Evolutionary conservation across 805 yeast species (phyloP).

Genomic region (Myxozyma melibiosi): DNA sequence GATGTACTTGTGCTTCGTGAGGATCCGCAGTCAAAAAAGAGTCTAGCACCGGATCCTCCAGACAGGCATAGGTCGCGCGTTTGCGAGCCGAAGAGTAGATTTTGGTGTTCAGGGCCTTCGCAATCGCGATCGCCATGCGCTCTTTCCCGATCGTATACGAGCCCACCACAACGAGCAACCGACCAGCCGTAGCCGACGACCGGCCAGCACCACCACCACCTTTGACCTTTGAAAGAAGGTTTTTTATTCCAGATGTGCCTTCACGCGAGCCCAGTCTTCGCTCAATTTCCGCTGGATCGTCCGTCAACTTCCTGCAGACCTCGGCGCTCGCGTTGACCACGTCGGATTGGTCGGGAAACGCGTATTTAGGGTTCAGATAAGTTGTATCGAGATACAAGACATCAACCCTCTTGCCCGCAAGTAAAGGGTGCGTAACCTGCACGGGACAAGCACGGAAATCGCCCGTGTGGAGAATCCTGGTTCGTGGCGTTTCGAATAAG

Average conservation of each 20-base stretch:
- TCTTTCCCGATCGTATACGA: constrained; percentile 94
- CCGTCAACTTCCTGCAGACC: constrained; percentile 50
- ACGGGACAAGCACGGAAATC: constrained; percentile 75
- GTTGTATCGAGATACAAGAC: constrained; percentile 87
- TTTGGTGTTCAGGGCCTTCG: constrained; percentile 41
- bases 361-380: constrained; percentile 71
- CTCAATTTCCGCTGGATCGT: constrained; percentile 20
- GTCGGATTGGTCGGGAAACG: constrained; percentile 73
- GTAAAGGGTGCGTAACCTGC: constrained; percentile 49
- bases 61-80: constrained; percentile 50
- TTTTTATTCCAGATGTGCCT: constrained; percentile 7
- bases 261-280: constrained; percentile 7
- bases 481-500: constrained; percentile 53
- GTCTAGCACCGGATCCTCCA: constrained; percentile 48
- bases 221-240: neutral
- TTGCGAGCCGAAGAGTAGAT: constrained; percentile 52
- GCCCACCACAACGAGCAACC: constrained; percentile 69
- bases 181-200: constrained; percentile 34
- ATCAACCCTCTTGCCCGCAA: constrained; percentile 48
- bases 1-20: constrained; percentile 59
- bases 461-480: constrained; percentile 76
- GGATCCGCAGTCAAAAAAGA: constrained; percentile 52
- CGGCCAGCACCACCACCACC: constrained; percentile 6
- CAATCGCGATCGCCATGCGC: constrained; percentile 62
- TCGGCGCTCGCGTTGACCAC: constrained; percentile 65